phyloP scores from a whole-genome alignment of 345 rosid species.

The Boechera retrofracta region DNA sequence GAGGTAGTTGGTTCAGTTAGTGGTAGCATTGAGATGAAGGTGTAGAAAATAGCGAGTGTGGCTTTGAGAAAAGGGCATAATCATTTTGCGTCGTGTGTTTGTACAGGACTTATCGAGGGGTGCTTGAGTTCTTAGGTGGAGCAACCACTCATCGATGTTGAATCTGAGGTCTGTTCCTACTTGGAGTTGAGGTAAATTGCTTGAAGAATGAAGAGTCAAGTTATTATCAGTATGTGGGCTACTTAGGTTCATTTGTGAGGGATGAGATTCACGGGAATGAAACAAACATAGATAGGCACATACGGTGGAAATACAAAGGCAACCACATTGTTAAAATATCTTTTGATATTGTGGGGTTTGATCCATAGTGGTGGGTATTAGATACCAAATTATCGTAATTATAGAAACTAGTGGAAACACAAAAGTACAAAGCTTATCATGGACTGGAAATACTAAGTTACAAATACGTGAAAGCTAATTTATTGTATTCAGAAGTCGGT shows the following conservation, averaged over 20 bases:
- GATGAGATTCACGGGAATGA: background rate
- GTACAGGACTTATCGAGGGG: constrained; percentile 36
- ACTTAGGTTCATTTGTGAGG: background rate
- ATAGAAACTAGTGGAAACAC: constrained; percentile 6
- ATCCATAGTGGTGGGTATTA: background rate
- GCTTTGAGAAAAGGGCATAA: constrained; percentile 52
- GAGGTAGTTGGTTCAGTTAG: constrained; percentile 63
- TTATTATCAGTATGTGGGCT: constrained; percentile 8
- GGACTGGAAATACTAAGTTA: background rate
- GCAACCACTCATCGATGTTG: constrained; percentile 10
- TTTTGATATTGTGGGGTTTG: background rate
- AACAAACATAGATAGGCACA: constrained; percentile 6
- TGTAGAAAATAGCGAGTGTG: constrained; percentile 11
- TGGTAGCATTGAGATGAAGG: constrained; percentile 42
- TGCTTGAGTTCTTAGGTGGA: constrained; percentile 29
- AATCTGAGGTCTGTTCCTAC: constrained; percentile 9
- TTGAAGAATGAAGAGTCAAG: constrained; percentile 16
- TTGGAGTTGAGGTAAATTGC: constrained; percentile 26
- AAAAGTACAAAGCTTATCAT: background rate
- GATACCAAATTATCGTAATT: constrained; percentile 6
- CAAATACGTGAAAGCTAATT: constrained; percentile 4
- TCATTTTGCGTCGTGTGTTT: constrained; percentile 70
- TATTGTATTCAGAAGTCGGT: constrained; percentile 14
- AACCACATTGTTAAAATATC: background rate
- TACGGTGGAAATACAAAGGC: background rate